Evolutionary conservation across 2,329 filamentous ascomycete species (phyloP).

Genomic region (Verticillium zaregamsianum): DNA sequence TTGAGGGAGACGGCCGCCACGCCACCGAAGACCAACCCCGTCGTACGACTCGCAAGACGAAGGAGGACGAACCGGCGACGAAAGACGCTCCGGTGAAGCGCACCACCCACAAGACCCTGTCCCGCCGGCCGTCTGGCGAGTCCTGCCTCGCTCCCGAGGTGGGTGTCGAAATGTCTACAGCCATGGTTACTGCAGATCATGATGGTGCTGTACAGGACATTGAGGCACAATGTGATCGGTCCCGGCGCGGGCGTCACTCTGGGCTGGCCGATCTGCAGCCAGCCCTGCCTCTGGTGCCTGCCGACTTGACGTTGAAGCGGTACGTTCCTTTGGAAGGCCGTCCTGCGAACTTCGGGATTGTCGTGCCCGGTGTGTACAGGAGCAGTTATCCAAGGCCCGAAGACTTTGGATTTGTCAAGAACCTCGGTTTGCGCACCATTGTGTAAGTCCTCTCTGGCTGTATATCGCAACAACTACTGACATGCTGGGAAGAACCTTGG

Average conservation of each 20-base stretch:
- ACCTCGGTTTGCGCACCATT: constrained; percentile 71
- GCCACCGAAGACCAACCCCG: neutral
- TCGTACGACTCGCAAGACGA: neutral
- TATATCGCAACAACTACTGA: constrained; percentile 9
- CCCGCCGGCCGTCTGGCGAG: constrained; percentile 5
- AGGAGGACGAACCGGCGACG: neutral
- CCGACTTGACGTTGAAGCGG: neutral
- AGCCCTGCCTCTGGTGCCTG: neutral
- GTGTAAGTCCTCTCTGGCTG: constrained; percentile 49
- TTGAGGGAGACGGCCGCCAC: constrained; percentile 11
- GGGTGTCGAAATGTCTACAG: neutral
- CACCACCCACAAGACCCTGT: constrained; percentile 2
- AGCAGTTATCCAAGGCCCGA: constrained; percentile 72
- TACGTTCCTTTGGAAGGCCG: constrained; percentile 17
- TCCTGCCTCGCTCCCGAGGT: neutral
- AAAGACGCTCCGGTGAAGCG: constrained; percentile 3
- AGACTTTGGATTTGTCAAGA: constrained; percentile 66
- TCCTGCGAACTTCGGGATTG: constrained; percentile 72
- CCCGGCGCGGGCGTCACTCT: neutral
- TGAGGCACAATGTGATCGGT: neutral
- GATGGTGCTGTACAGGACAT: neutral
- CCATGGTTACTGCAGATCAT: neutral
- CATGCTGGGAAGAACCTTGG: constrained; percentile 48
- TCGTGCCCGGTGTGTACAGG: constrained; percentile 72
- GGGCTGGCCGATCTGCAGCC: neutral